These are phyloP conservation scores for Pythium oligandrum DNA, from an alignment of 352 stramenopile species.

Conservation along the genomic window DNA sequence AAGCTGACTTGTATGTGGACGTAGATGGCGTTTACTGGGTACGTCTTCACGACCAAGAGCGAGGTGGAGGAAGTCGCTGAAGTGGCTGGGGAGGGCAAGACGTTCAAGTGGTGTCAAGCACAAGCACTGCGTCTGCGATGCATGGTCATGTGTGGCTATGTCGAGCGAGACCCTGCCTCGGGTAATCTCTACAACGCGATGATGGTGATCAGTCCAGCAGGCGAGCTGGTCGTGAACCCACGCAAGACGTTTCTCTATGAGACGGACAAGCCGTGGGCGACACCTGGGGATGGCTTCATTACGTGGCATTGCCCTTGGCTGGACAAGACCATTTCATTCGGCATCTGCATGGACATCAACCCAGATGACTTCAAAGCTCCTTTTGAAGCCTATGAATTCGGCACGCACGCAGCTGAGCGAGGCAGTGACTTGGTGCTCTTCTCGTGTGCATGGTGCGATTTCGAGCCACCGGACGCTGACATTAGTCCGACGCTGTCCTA, in stretches of 20 bases:
- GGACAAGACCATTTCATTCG: conserved; percentile 71
- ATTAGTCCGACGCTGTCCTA: conserved; percentile 58
- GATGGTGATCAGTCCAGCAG: conserved; percentile 68
- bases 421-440: conserved; percentile 76
- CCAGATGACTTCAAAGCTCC: conserved; percentile 70
- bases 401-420: conserved; percentile 34
- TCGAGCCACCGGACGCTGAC: conserved; percentile 43
- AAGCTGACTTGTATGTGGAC: background rate
- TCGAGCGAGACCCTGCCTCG: conserved; percentile 31
- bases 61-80: conserved; percentile 66
- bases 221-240: conserved; percentile 62
- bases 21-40: conserved; percentile 82
- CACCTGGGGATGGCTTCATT: conserved; percentile 47
- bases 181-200: conserved; percentile 70
- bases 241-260: conserved; percentile 84
- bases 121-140: conserved; percentile 59
- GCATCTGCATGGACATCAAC: conserved; percentile 91
- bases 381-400: conserved; percentile 73
- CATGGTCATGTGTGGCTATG: conserved; percentile 70
- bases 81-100: conserved; percentile 36
- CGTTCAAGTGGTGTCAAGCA: conserved; percentile 62
- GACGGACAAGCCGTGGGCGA: conserved; percentile 80
- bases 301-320: conserved; percentile 77
- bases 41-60: conserved; percentile 60
- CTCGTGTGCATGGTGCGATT: conserved; percentile 79